A percentile compares a stretch with the other conserved stretches of the same genome.
Evolutionary conservation across 108 stramenopile species (phyloP).

Genomic region (Parietichytrium sp.): DNA sequence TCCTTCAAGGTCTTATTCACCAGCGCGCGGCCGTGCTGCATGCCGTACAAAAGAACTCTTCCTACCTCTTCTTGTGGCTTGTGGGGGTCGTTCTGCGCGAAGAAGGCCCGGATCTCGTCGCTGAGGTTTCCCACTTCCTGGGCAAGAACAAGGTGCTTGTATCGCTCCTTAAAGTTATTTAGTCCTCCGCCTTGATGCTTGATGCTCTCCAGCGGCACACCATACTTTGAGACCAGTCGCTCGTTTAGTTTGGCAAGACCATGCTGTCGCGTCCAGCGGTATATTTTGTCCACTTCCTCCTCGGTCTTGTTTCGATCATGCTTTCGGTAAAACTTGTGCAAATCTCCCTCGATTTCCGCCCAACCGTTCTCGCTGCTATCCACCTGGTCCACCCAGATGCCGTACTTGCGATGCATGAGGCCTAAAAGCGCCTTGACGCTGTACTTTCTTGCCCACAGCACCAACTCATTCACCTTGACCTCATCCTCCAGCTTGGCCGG

Average conservation of each 20-base stretch:
- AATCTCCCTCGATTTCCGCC: not conserved
- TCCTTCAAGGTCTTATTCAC: not conserved
- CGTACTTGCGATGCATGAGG: not conserved
- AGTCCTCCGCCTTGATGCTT: not conserved
- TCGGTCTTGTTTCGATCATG: not conserved
- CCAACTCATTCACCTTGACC: not conserved
- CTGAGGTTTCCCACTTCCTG: not conserved
- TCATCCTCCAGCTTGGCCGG: slow-evolving; percentile 11
- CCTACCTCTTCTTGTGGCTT: not conserved
- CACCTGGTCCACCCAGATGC: not conserved
- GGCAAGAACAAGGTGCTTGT: not conserved
- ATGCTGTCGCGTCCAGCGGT: not conserved
- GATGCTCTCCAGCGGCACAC: not conserved
- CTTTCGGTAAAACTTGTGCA: not conserved
- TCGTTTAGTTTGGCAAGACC: not conserved
- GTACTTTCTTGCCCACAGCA: not conserved
- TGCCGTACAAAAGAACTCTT: not conserved
- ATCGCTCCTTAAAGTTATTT: not conserved
- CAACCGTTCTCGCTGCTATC: not conserved
- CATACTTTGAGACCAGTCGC: not conserved
- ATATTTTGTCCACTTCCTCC: not conserved
- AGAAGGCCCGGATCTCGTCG: not conserved
- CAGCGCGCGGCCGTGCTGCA: not conserved
- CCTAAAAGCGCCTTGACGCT: not conserved
- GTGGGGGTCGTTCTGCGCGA: not conserved